Conservation (phyloP, 2,329 filamentous ascomycete species). For the Tolypocladium paradoxum region DNA sequence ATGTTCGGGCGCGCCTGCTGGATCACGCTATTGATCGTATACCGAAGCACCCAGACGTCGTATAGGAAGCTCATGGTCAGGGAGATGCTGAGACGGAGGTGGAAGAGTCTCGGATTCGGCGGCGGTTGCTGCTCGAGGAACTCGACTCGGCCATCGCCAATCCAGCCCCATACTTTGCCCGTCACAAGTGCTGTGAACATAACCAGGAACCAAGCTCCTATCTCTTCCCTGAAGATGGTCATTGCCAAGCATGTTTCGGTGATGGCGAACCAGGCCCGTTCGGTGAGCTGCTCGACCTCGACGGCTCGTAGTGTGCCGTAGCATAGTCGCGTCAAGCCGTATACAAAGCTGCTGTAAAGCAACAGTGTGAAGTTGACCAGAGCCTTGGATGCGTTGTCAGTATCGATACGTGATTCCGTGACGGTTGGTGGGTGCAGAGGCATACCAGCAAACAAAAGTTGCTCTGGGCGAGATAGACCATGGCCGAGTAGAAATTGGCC, state of each 20-base stretch:
- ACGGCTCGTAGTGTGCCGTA: constrained; percentile 85
- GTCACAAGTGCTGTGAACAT: constrained; percentile 93
- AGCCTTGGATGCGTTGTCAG: constrained; percentile 43
- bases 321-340: constrained; percentile 78
- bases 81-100: constrained; percentile 69
- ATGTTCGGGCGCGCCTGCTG: constrained; percentile 87
- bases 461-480: constrained; percentile 92
- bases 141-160: constrained; percentile 88
- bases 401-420: neutral
- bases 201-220: constrained; percentile 86
- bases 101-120: constrained; percentile 78
- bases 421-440: neutral
- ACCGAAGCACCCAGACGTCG: constrained; percentile 68
- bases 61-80: constrained; percentile 70
- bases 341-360: constrained; percentile 68
- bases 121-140: constrained; percentile 92
- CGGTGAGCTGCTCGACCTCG: constrained; percentile 94
- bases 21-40: constrained; percentile 73
- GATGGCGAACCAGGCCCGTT: constrained; percentile 96
- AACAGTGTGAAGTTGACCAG: constrained; percentile 85
- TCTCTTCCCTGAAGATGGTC: constrained; percentile 94
- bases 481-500: constrained; percentile 96
- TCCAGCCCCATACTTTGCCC: constrained; percentile 98
- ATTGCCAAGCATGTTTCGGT: constrained; percentile 95
- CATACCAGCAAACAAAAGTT: constrained; percentile 86